Evolutionary conservation across 2,329 filamentous ascomycete species (phyloP).

Genomic region (Ascochyta rabiei): DNA sequence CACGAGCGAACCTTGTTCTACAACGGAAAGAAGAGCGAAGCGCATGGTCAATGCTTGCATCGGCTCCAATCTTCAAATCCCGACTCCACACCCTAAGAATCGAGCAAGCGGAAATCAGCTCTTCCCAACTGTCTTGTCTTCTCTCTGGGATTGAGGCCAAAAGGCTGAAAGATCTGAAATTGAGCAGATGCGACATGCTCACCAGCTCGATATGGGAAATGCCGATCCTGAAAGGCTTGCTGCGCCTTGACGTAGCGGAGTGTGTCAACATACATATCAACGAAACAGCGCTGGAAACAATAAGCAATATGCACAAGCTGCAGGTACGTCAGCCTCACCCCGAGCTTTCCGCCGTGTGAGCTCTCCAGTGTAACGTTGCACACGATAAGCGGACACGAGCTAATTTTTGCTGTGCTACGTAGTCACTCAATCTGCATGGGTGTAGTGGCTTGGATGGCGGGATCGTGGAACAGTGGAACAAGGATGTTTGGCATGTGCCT

Average conservation of each 20-base stretch:
- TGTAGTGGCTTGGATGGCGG: conserved; percentile 33
- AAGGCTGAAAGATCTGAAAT: neutral
- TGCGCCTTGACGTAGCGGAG: neutral
- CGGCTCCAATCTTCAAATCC: neutral
- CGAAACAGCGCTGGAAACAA: conserved; percentile 3
- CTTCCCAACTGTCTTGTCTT: neutral
- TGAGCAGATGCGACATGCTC: conserved; percentile 9
- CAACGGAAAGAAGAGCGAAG: conserved; percentile 6
- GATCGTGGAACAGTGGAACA: conserved; percentile 28
- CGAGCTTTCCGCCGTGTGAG: too few species aligned
- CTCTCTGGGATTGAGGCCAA: neutral
- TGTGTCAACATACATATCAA: conserved; percentile 2
- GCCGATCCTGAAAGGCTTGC: neutral
- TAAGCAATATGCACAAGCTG: conserved; percentile 13
- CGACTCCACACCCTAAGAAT: neutral
- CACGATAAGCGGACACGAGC: conserved; percentile 26
- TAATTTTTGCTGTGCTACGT: conserved; percentile 8
- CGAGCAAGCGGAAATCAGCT: neutral
- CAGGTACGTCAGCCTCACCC: conserved; percentile 9
- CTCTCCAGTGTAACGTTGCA: conserved; percentile 24
- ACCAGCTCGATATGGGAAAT: conserved; percentile 3
- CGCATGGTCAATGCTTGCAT: neutral
- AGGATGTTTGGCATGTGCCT: conserved; percentile 33
- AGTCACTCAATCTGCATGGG: conserved; percentile 38
- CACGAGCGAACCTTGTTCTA: neutral